Evolutionary conservation across 139 green algal genomes (phyloP), one percentile per base, ranked within the genome.

Genomic region (Coelastrella sp.): DNA sequence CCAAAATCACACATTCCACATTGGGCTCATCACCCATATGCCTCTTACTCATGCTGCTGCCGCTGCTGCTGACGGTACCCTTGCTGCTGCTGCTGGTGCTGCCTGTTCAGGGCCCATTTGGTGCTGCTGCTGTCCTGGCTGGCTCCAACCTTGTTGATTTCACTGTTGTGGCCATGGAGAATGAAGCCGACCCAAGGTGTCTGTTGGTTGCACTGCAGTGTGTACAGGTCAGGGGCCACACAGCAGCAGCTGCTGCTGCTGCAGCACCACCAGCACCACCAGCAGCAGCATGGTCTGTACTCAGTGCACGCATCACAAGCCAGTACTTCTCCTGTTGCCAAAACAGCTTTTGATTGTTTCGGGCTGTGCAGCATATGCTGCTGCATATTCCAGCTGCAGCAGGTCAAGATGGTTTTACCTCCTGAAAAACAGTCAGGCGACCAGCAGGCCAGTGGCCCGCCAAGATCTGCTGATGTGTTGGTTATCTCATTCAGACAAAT

Each of bases 171-270:
- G 85, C 92, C 11, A 85, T 98, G 59, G 97, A 99, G 83, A 97
- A 96, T 15, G 97, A 99, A 92, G 97, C 97, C 82, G 97, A 99
- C 91, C 97, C 97, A 8, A 94, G 97, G 61, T 98, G 96, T 91
- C 93, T 99, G 57, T 83, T 99, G 74, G 78, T 92, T 25, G 94
- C 93, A 1, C 98, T 99, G 49, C 35, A 95, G 56, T 88, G 91
- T 24, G 82, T 96, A 0, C 11, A 89, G 91, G 93, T 95, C 35
- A 20, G 81, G 11, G 35, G 35, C 1, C 73, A 15, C 73, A 73
- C 65, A 73, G 65, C 65, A 73, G 0, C 10, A 81, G 17, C 17
- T 81, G 72, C 20, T 8, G 22, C 11, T 73, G 65, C 35, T 49
- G 35, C 35, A 49, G 35, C 35, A 49, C 35, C 35, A 49, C 35